These are phyloP conservation scores for Mucor mucedo DNA, from an alignment of 371 early-diverging fungal genomes.

Conservation along the genomic window DNA sequence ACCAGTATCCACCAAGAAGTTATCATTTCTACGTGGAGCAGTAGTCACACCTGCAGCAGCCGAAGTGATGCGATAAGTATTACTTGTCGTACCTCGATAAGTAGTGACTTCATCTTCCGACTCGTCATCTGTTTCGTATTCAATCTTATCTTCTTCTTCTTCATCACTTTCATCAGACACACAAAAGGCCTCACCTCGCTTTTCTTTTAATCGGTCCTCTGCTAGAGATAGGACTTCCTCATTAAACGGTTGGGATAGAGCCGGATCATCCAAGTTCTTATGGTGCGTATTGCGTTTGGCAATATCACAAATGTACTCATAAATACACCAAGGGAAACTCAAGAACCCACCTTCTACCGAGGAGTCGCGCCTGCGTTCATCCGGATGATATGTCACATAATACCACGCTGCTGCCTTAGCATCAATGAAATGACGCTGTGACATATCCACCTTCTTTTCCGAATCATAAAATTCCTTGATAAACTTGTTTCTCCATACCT, in stretches of 20 bases:
- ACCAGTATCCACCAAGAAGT: background rate
- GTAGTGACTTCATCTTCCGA: constrained; percentile 2
- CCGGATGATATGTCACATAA: constrained; percentile 68
- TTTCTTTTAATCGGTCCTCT: background rate
- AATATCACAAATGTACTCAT: constrained; percentile 60
- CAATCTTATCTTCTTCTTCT: constrained; percentile 1
- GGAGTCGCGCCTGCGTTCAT: constrained; percentile 27
- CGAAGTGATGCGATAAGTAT: background rate
- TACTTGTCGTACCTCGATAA: background rate
- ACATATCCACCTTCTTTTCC: constrained; percentile 13
- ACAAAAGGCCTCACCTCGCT: constrained; percentile 3
- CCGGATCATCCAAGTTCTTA: background rate
- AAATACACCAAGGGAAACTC: constrained; percentile 72
- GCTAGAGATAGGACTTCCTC: constrained; percentile 20
- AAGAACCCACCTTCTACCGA: constrained; percentile 38
- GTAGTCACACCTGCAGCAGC: background rate
- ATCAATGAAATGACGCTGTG: constrained; percentile 31
- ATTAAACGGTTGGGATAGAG: constrained; percentile 1
- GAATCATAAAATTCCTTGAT: constrained; percentile 50
- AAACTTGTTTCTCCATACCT: constrained; percentile 45
- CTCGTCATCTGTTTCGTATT: background rate
- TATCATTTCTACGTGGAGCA: background rate
- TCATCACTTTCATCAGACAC: constrained; percentile 6
- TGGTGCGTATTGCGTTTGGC: constrained; percentile 33
- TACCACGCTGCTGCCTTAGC: constrained; percentile 81